These are phyloP conservation scores for Taphrina wiesneri DNA, from an alignment of 1,139 yeast genomes.

Conservation along the genomic window DNA sequence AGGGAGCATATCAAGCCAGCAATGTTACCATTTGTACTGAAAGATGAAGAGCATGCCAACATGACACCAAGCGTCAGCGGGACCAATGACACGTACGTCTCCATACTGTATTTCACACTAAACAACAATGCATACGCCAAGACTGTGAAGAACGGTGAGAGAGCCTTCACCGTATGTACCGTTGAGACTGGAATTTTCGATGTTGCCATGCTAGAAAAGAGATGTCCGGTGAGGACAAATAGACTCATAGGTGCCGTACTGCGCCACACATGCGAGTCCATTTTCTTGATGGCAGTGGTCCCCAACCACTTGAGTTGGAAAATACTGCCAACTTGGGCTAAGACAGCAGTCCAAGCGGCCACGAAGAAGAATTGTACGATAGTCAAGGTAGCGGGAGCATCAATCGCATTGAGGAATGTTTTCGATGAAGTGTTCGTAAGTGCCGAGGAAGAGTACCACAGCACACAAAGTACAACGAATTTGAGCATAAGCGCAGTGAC, in stretches of 20 bases:
- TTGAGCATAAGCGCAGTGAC: constrained; percentile 3
- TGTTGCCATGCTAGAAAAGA: constrained; percentile 86
- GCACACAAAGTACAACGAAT: constrained; percentile 56
- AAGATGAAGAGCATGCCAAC: constrained; percentile 61
- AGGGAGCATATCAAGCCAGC: constrained; percentile 75
- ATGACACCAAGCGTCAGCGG: constrained; percentile 83
- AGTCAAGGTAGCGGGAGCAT: constrained; percentile 80
- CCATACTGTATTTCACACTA: constrained; percentile 56
- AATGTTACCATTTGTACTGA: constrained; percentile 52
- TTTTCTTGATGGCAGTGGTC: constrained; percentile 51
- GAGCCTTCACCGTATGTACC: constrained; percentile 88
- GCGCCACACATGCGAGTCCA: constrained; percentile 50
- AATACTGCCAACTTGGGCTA: constrained; percentile 42
- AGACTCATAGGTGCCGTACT: constrained; percentile 84
- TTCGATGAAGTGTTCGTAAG: constrained; percentile 80
- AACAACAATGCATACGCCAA: constrained; percentile 67
- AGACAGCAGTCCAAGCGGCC: constrained; percentile 48
- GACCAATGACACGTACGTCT: constrained; percentile 72
- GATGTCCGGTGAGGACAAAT: constrained; percentile 87
- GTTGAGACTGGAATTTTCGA: constrained; percentile 83
- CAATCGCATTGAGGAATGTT: constrained; percentile 64
- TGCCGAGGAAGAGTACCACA: constrained; percentile 83
- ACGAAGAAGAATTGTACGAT: constrained; percentile 79
- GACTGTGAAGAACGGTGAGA: constrained; percentile 88
- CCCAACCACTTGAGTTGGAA: constrained; percentile 47